Base-by-base conservation (phyloP, 2,329 filamentous ascomycete species). In the Didymosphaeria variabile region DNA sequence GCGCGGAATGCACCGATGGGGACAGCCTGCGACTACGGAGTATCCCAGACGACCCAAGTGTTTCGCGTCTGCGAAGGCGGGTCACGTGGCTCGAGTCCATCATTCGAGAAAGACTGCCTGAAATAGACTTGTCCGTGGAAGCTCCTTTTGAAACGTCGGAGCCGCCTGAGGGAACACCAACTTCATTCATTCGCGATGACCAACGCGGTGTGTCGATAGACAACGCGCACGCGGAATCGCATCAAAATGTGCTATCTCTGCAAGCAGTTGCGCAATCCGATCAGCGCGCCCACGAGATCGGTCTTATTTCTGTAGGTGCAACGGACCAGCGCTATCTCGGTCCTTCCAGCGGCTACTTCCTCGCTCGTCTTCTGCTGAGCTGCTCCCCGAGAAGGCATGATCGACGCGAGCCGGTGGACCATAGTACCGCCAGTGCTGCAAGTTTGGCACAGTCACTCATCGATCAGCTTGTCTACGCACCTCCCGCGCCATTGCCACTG, bases 261-360 rank as follows among this genome's bases (percentile, higher is more conserved):
- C 44, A 45, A 46, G 38, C 40, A 46, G 53, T 46, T 17, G 26
- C 26, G 5, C 52, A 36, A 15, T n/a, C 32, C 9, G 34, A 52
- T 40, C 32, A 61, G 21, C 60, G 60, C 29, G 59, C 59, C 36
- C 84, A 86, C 61, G 83, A 87, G 62, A 85, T 86, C 17, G 85
- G 85, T 0, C 67, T 87, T 15, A 79, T 87, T 0, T 85, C 84
- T 0, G 73, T 86, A 1, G 82, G 81, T 1, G 77, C 77, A 3
- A 82, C 79, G 46, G 83, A 84, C 21, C 81, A 81, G 3, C 78
- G 82, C 59, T 87, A 87, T 51, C 83, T 87, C 15, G 85, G 85
- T 0, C 85, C 85, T 2, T 87, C 85, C 0, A 86, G 84, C 40
- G 85, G 85, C 1, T 85, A 84, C 58, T 85, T 85, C 45, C 78